Evolutionary conservation across 176 grass and related monocot genomes (phyloP).

Genomic region (Poa pratensis): DNA sequence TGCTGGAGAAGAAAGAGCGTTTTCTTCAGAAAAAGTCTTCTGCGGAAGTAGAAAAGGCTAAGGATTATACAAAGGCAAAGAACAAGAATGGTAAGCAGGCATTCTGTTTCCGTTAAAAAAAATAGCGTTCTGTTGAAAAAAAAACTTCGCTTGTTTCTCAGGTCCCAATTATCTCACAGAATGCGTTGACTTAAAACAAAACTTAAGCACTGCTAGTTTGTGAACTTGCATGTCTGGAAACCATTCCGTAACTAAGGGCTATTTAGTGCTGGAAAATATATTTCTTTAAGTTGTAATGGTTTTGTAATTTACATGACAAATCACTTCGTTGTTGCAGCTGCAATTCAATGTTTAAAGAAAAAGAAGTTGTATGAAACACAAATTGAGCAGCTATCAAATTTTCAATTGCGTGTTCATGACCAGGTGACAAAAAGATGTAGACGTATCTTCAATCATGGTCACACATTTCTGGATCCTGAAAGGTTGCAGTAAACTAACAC

Average conservation of each 20-base stretch:
- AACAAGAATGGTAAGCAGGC: constrained; percentile 63
- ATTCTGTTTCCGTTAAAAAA: neutral
- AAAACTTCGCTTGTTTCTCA: constrained; percentile 14
- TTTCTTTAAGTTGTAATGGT: neutral
- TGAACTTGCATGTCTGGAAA: neutral
- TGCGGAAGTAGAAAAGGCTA: constrained; percentile 64
- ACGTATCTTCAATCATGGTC: neutral
- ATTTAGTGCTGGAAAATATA: neutral
- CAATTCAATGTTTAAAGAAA: constrained; percentile 73
- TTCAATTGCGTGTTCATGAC: constrained; percentile 74
- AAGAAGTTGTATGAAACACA: constrained; percentile 77
- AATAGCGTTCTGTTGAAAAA: neutral
- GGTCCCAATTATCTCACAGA: neutral
- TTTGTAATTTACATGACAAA: constrained; percentile 32
- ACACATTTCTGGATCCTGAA: neutral
- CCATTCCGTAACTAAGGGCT: neutral
- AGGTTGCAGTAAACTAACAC: constrained; percentile 1
- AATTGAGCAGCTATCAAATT: constrained; percentile 66
- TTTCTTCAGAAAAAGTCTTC: constrained; percentile 70
- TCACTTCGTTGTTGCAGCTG: constrained; percentile 54
- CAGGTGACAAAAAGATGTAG: constrained; percentile 45
- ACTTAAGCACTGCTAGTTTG: constrained; percentile 1
- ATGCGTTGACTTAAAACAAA: neutral
- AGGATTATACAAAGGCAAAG: constrained; percentile 72
- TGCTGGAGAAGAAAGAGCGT: constrained; percentile 69